A percentile compares a stretch with the other conserved stretches of the same genome.
phyloP scores from a whole-genome alignment of 441 rosid genomes.

The Euphorbia schlechtendalii region DNA sequence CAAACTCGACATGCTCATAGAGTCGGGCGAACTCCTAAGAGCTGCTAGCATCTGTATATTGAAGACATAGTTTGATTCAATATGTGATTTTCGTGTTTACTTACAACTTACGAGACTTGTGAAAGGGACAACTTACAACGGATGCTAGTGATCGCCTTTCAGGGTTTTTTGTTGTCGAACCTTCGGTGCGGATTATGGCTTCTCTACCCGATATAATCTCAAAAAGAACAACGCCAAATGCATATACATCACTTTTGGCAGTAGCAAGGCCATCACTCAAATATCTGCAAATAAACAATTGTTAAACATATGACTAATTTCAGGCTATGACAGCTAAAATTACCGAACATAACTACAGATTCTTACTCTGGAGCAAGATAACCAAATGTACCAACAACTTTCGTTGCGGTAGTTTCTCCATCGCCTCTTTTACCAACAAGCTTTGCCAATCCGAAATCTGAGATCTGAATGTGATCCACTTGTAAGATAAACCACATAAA shows the following conservation, averaged over 20 bases:
- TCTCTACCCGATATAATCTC: slow-evolving; percentile 87
- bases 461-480: slow-evolving; percentile 45
- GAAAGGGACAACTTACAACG: slow-evolving; percentile 44
- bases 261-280: slow-evolving; percentile 87
- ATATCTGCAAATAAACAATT: slow-evolving; percentile 44
- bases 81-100: no score
- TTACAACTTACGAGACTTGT: slow-evolving; percentile 5
- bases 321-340: slow-evolving; percentile 8
- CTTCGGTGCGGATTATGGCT: slow-evolving; percentile 70
- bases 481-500: background rate
- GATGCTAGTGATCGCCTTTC: slow-evolving; percentile 88
- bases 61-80: slow-evolving; percentile 1
- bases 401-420: slow-evolving; percentile 75
- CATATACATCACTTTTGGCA: slow-evolving; percentile 89
- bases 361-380: slow-evolving; percentile 96
- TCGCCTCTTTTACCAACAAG: slow-evolving; percentile 76
- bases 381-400: slow-evolving; percentile 97
- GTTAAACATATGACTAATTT: slow-evolving; percentile 11
- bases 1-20: slow-evolving; percentile 62
- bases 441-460: slow-evolving; percentile 93
- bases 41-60: slow-evolving; percentile 71
- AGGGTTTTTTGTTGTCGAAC: slow-evolving; percentile 44
- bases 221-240: slow-evolving; percentile 91
- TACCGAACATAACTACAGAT: slow-evolving; percentile 8
- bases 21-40: slow-evolving; percentile 65